These are phyloP conservation scores for Fusarium falciforme DNA, from an alignment of 2,329 filamentous ascomycete genomes.

Conservation along the genomic window DNA sequence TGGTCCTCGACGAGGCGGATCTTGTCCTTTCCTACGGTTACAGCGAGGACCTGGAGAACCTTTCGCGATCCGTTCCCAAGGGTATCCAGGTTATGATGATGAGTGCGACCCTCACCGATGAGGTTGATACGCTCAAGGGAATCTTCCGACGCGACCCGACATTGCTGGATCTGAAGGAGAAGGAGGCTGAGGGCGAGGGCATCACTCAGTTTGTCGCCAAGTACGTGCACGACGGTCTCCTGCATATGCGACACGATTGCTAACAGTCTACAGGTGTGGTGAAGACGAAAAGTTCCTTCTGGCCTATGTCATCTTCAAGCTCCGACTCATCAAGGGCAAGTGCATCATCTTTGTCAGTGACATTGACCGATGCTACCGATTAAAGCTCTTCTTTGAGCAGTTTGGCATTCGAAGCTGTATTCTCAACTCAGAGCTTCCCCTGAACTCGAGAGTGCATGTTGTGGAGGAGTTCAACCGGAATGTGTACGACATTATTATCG, in stretches of 20 bases:
- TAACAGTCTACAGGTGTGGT: conserved; percentile 69
- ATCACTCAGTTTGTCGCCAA: conserved; percentile 90
- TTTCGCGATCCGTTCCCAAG: conserved; percentile 82
- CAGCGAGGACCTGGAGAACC: conserved; percentile 85
- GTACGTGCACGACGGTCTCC: conserved; percentile 52
- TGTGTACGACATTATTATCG: conserved; percentile 98
- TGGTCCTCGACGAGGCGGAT: conserved; percentile 96
- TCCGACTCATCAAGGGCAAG: conserved; percentile 94
- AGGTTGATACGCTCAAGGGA: conserved; percentile 85
- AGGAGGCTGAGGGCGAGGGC: conserved; percentile 79
- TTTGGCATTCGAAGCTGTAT: conserved; percentile 95
- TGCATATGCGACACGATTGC: neutral
- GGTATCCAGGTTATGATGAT: conserved; percentile 92
- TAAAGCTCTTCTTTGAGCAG: conserved; percentile 96
- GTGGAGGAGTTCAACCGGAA: conserved; percentile 98
- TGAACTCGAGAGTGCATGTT: conserved; percentile 92
- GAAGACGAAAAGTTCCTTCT: conserved; percentile 98
- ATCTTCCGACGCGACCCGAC: conserved; percentile 87
- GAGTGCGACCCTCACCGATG: conserved; percentile 90
- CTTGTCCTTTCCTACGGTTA: conserved; percentile 94
- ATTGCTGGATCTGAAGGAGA: conserved; percentile 84
- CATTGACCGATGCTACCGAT: conserved; percentile 86
- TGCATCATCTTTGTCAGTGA: conserved; percentile 80
- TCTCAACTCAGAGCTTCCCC: conserved; percentile 91
- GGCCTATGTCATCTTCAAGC: conserved; percentile 93